phyloP scores from a whole-genome alignment of 768 basidiomycete genomes.

The Boletus rubroflammeus region DNA sequence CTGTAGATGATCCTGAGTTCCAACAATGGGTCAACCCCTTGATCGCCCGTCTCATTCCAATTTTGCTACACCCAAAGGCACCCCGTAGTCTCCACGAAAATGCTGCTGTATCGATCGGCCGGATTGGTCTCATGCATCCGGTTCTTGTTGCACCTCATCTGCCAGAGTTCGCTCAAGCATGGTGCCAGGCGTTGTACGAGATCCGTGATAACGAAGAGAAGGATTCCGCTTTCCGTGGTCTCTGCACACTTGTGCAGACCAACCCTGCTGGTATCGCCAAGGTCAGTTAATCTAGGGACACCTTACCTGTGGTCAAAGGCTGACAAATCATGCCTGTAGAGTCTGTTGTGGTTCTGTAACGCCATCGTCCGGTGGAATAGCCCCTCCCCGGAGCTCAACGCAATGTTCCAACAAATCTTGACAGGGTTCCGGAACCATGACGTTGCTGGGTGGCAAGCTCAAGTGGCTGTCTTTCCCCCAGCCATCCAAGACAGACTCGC shows the following conservation, averaged over 20 bases:
- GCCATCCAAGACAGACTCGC: constrained; percentile 85
- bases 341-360: constrained; percentile 96
- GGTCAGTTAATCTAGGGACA: constrained; percentile 43
- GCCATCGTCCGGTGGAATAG: constrained; percentile 94
- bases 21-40: constrained; percentile 87
- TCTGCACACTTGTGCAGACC: constrained; percentile 91
- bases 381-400: constrained; percentile 87
- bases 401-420: constrained; percentile 90
- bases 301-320: neutral
- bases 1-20: constrained; percentile 76
- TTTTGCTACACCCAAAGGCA: constrained; percentile 87
- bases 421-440: constrained; percentile 89
- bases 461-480: constrained; percentile 80
- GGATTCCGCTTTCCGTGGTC: constrained; percentile 96
- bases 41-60: constrained; percentile 86
- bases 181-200: constrained; percentile 97
- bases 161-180: constrained; percentile 86
- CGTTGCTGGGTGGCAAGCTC: constrained; percentile 79
- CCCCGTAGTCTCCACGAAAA: constrained; percentile 96
- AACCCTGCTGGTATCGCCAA: constrained; percentile 94
- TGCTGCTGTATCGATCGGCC: constrained; percentile 96
- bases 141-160: constrained; percentile 83
- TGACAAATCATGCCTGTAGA: constrained; percentile 44
- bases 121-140: constrained; percentile 93
- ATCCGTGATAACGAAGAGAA: constrained; percentile 99